phyloP scores from a whole-genome alignment of 148 eudicot species.

The Fagopyrum esculentum region DNA sequence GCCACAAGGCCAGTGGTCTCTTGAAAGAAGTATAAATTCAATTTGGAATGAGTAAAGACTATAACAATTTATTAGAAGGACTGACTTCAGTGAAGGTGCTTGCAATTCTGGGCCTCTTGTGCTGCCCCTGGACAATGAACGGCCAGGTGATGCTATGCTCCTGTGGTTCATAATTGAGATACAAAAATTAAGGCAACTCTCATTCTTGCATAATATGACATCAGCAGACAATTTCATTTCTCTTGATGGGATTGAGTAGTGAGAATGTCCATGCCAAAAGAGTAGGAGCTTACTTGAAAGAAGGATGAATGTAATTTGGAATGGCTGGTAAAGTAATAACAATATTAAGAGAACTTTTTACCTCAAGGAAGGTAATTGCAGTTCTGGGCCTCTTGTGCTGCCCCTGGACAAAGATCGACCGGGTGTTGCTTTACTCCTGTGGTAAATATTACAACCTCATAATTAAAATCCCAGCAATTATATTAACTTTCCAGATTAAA shows the following conservation, averaged over 20 bases:
- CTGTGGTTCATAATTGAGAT: background rate
- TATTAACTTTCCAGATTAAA: background rate
- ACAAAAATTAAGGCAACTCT: background rate
- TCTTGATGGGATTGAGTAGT: background rate
- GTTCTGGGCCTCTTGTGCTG: background rate
- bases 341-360: background rate
- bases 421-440: conserved; percentile 1
- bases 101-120: conserved; percentile 2
- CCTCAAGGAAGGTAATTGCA: background rate
- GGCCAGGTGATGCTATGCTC: conserved; percentile 1
- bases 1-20: background rate
- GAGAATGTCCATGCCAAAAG: background rate
- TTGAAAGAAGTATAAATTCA: background rate
- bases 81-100: background rate
- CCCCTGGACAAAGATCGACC: background rate
- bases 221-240: background rate
- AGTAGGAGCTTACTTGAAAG: background rate
- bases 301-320: background rate
- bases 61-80: background rate
- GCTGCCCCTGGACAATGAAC: background rate
- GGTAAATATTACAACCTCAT: background rate
- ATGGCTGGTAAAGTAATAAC: background rate
- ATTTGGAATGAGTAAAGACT: background rate
- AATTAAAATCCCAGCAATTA: background rate
- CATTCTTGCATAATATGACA: background rate